phyloP scores from a whole-genome alignment of 1,139 yeast genomes.

The Yamadazyma pseudoaaseri region DNA sequence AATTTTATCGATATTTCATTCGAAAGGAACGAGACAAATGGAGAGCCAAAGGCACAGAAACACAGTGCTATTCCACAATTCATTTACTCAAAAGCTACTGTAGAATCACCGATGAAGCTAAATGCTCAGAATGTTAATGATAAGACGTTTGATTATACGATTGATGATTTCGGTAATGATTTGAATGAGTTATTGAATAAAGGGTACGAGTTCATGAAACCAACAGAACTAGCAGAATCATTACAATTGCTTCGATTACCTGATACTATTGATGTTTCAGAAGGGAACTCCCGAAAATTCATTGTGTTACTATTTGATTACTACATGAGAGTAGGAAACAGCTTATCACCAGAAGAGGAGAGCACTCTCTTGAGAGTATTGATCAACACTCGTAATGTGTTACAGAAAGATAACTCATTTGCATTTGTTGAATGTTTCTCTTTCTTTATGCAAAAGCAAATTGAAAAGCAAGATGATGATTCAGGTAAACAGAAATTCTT shows the following conservation, averaged over 20 bases:
- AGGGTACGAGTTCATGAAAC: conserved; percentile 12
- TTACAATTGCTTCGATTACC: conserved; percentile 8
- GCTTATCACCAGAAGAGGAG: conserved; percentile 9
- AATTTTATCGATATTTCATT: conserved; percentile 31
- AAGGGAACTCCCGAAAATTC: conserved; percentile 10
- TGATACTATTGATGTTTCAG: conserved; percentile 7
- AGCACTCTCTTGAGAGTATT: conserved; percentile 16
- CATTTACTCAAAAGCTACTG: conserved; percentile 24
- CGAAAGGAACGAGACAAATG: conserved; percentile 18
- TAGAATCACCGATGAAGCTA: conserved; percentile 38
- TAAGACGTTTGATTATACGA: conserved; percentile 22
- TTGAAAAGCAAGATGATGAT: conserved; percentile 7
- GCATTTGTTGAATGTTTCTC: conserved; percentile 14
- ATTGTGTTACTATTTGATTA: conserved; percentile 14
- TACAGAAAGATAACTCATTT: conserved; percentile 13
- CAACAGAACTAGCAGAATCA: conserved; percentile 6
- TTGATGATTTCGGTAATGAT: conserved; percentile 28
- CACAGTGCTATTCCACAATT: conserved; percentile 13
- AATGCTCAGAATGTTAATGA: conserved; percentile 19
- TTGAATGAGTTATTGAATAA: conserved; percentile 21
- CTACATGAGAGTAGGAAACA: conserved; percentile 9
- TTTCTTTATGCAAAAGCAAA: conserved; percentile 12
- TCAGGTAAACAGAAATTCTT: conserved; percentile 5
- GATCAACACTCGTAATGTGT: conserved; percentile 17
- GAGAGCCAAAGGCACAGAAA: conserved; percentile 6